phyloP scores from a whole-genome alignment of 1,284 basidiomycete species.

The Melampsora americana region DNA sequence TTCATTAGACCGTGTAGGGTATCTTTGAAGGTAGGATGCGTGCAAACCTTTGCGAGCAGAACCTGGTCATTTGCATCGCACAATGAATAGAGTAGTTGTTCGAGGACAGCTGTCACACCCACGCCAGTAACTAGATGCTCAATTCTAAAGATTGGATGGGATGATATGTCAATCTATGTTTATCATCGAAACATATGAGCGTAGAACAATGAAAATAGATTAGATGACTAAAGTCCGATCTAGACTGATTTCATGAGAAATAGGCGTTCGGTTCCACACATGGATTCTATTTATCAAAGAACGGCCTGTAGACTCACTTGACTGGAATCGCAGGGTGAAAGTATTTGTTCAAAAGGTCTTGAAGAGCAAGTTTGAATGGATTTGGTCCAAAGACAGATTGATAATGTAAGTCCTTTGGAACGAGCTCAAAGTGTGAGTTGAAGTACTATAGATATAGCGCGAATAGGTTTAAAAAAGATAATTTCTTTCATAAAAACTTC shows the following conservation, averaged over 20 bases:
- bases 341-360: slow-evolving; percentile 24
- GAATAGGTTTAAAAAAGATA: not conserved
- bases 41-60: slow-evolving; percentile 25
- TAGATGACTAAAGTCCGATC: not conserved
- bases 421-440: slow-evolving; percentile 1
- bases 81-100: slow-evolving; percentile 25
- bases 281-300: too few relatives aligned
- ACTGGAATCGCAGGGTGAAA: slow-evolving; percentile 17
- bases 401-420: slow-evolving; percentile 24
- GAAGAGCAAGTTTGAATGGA: slow-evolving; percentile 23
- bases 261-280: not conserved
- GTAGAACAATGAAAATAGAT: not conserved
- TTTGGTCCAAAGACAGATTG: slow-evolving; percentile 21
- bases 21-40: not conserved
- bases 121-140: slow-evolving; percentile 14
- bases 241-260: not conserved
- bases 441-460: not conserved
- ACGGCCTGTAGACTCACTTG: not conserved
- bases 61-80: slow-evolving; percentile 22
- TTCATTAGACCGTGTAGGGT: not conserved
- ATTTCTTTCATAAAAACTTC: not conserved
- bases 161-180: too few relatives aligned
- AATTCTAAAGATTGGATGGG: not conserved
- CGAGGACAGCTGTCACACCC: slow-evolving; percentile 16
- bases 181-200: not conserved